phyloP scores from a whole-genome alignment of 768 basidiomycete genomes.

The Mycena crocata region DNA sequence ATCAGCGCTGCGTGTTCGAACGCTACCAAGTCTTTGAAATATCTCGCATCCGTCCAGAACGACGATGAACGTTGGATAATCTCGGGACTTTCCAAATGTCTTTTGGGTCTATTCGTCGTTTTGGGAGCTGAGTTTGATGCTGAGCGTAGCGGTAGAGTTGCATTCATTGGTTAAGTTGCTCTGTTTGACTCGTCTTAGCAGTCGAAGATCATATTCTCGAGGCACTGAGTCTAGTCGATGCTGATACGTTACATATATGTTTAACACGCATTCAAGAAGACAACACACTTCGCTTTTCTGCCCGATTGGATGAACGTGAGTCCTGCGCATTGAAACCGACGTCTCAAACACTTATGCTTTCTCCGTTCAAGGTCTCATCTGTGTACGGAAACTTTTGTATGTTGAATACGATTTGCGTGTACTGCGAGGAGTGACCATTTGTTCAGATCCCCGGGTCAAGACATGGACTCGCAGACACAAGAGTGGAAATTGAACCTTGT shows the following conservation, averaged over 20 bases:
- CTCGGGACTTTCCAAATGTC: constrained; percentile 37
- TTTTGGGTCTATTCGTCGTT: constrained; percentile 45
- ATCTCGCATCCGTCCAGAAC: background rate
- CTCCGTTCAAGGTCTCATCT: constrained; percentile 6
- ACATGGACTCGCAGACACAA: background rate
- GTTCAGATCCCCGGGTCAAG: constrained; percentile 6
- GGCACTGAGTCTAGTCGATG: constrained; percentile 40
- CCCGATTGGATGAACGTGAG: constrained; percentile 49
- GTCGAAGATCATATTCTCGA: constrained; percentile 49
- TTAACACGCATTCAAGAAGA: constrained; percentile 37
- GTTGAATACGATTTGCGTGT: background rate
- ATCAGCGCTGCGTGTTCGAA: constrained; percentile 38
- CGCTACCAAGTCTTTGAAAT: constrained; percentile 18
- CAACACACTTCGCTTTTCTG: constrained; percentile 36
- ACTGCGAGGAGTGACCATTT: constrained; percentile 1
- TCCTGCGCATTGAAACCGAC: background rate
- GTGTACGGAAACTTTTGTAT: constrained; percentile 9
- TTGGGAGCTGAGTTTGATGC: constrained; percentile 33
- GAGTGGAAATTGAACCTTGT: constrained; percentile 28
- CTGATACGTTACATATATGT: constrained; percentile 31
- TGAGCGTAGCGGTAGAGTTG: constrained; percentile 38
- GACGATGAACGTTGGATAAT: constrained; percentile 32
- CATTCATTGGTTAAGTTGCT: background rate
- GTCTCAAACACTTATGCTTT: too few relatives aligned
- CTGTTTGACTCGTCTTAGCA: constrained; percentile 23